Conservation (phyloP, 176 grass and related monocot genomes). For the Alloteropsis semialata region DNA sequence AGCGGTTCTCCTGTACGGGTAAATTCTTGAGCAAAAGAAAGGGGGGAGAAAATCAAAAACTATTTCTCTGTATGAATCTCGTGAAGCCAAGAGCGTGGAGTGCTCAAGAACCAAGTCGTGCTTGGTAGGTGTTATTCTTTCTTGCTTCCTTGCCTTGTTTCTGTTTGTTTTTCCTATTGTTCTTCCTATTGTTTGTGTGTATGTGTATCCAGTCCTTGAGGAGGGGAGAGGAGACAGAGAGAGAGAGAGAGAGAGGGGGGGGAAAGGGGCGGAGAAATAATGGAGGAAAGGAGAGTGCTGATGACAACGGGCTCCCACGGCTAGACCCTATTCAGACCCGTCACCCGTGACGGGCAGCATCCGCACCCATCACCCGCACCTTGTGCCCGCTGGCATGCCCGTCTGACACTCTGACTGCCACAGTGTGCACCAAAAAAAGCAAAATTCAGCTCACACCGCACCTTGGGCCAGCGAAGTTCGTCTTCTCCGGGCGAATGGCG, state of each 20-base stretch:
- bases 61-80: slow-evolving; percentile 39
- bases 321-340: too few species aligned
- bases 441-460: too few species aligned
- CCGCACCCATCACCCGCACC: too few species aligned
- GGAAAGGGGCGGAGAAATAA: slow-evolving; percentile 45
- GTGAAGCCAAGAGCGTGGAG: slow-evolving; percentile 35
- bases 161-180: slow-evolving; percentile 34
- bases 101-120: slow-evolving; percentile 35
- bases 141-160: too few species aligned
- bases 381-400: too few species aligned
- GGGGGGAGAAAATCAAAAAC: slow-evolving; percentile 19
- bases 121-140: slow-evolving; percentile 47
- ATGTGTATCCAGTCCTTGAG: slow-evolving; percentile 54
- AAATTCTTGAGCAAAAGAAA: slow-evolving; percentile 47
- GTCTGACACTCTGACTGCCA: too few species aligned
- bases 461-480: neutral
- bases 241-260: neutral
- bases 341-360: neutral
- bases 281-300: slow-evolving; percentile 35
- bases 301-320: neutral
- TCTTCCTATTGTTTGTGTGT: slow-evolving; percentile 55
- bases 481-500: neutral
- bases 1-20: slow-evolving; percentile 31
- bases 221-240: slow-evolving; percentile 19
- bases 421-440: too few species aligned